Conservation (phyloP, 768 basidiomycete species). For the Phaeolepiota aurea region DNA sequence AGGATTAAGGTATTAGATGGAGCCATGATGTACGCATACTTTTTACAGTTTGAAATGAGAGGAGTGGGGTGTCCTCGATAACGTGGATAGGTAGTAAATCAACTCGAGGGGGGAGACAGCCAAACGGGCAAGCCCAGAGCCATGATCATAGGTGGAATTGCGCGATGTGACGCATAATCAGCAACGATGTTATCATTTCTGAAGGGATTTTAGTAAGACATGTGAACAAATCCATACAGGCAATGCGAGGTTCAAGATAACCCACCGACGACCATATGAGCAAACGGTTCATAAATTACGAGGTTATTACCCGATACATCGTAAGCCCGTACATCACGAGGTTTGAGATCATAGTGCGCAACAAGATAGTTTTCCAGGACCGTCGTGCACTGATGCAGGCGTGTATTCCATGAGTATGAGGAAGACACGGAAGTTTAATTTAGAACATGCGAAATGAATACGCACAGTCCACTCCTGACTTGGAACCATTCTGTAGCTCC, state of each 20-base stretch:
- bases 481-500: conserved; percentile 45
- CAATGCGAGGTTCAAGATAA: background rate
- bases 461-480: conserved; percentile 75
- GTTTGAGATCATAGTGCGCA: conserved; percentile 59
- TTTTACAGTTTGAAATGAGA: too few relatives aligned
- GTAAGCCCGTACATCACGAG: conserved; percentile 44
- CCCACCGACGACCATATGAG: conserved; percentile 47
- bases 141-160: conserved; percentile 26
- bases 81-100: too few relatives aligned
- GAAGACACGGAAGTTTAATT: background rate
- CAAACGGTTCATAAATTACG: conserved; percentile 49
- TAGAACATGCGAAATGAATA: conserved; percentile 8
- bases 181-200: conserved; percentile 48
- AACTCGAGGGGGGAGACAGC: too few relatives aligned
- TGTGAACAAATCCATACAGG: conserved; percentile 15
- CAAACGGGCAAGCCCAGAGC: too few relatives aligned
- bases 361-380: conserved; percentile 42
- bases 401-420: background rate
- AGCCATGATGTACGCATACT: too few relatives aligned
- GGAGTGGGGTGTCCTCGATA: too few relatives aligned
- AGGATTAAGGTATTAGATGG: too few relatives aligned
- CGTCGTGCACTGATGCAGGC: conserved; percentile 38
- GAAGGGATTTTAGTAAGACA: conserved; percentile 25
- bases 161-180: conserved; percentile 52
- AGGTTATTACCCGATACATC: conserved; percentile 56